Base-by-base conservation (phyloP, 306 rosid species). In the Bauhinia variegata region DNA sequence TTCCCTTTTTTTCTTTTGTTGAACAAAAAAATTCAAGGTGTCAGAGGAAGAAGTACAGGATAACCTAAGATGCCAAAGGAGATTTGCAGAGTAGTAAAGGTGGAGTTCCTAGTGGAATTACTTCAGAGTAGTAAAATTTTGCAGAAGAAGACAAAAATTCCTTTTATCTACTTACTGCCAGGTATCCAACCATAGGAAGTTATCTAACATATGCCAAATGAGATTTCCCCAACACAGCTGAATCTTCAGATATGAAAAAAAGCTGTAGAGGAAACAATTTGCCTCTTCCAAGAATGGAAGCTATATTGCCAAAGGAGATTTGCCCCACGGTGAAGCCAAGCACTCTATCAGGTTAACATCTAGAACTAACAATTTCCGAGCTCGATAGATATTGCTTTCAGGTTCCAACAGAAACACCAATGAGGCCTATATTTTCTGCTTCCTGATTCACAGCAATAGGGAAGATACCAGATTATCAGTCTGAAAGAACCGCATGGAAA, bases 271-370 rank as follows among this genome's bases (percentile, higher is more conserved):
- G 61, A 63, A 60, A 67, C 50, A 63, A 58, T 67, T 67, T 67
- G 31, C 70, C 70, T n/a, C n/a, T 64, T 84, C 46, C 73, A 52
- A 43, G 58, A n/a, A 65, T 39, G 79, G 43, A 67, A 77, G 74
- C 61, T 49, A 77, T 69, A 48, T 70, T 83, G 89, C 97, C 96
- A 88, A 89, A 86, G 96, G 89, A 89, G 95, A 85, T 83, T 78
- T 90, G 89, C 90, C 96, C 92, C 72, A 48, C 61, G 16, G 44
- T 3, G 68, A 80, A 77, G 65, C 78, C 73, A 39, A 71, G 67
- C 71, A 52, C 43, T 65, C 68, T 49, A 47, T 50, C 68, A 43
- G 28, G 51, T 34, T 33, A 67, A 68, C 42, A 63, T 14, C 77
- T 34, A 60, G 79, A 60, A 79, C 72, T 80, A 68, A 48, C 69